A percentile compares a stretch with the other conserved stretches of the same genome.
These are phyloP conservation scores for Berberis thunbergii DNA, from an alignment of 164 flowering plant genomes.

Conservation along the genomic window DNA sequence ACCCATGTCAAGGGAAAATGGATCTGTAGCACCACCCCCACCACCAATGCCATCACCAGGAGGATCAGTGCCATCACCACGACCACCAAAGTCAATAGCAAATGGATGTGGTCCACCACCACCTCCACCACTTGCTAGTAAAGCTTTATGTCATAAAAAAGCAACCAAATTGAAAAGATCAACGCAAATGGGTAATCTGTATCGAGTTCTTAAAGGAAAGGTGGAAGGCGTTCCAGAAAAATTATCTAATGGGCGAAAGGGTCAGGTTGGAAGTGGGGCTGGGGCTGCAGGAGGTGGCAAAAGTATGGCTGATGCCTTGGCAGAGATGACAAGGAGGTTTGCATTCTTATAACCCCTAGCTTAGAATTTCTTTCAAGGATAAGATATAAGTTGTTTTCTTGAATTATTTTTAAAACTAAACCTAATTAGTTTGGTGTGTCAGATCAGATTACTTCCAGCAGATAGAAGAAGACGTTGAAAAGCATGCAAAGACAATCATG, in stretches of 20 bases:
- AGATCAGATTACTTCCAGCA: slow-evolving; percentile 78
- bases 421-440: slow-evolving; percentile 5
- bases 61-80: slow-evolving; percentile 12
- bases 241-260: slow-evolving; percentile 30
- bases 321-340: slow-evolving; percentile 87
- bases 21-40: slow-evolving; percentile 18
- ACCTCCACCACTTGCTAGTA: slow-evolving; percentile 37
- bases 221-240: slow-evolving; percentile 62
- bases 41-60: slow-evolving; percentile 18
- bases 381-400: not conserved
- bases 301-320: slow-evolving; percentile 90
- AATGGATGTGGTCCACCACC: slow-evolving; percentile 54
- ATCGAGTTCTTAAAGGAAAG: slow-evolving; percentile 67
- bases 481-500: slow-evolving; percentile 41
- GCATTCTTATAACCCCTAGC: not conserved
- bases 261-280: slow-evolving; percentile 7
- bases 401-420: not conserved
- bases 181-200: slow-evolving; percentile 64
- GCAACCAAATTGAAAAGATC: slow-evolving; percentile 67
- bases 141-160: slow-evolving; percentile 43
- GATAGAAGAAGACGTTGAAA: slow-evolving; percentile 72
- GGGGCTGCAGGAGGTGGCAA: slow-evolving; percentile 32
- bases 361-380: not conserved
- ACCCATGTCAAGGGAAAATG: slow-evolving; percentile 3
- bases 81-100: slow-evolving; percentile 15